Conservation (phyloP, 345 rosid genomes). For the Raphanus raphanistrum region DNA sequence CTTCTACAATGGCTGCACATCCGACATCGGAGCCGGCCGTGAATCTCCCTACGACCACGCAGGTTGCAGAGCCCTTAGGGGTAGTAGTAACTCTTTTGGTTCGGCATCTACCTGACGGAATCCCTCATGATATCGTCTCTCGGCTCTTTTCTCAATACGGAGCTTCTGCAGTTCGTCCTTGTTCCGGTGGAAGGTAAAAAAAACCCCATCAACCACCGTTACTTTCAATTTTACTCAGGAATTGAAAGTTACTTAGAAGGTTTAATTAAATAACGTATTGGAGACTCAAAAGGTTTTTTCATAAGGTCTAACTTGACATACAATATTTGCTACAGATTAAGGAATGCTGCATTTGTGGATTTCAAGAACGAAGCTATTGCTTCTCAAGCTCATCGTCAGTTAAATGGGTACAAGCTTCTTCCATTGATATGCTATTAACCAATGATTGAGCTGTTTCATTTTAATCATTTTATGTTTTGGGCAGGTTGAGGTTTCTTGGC, state of each 20-base stretch:
- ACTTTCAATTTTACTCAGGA: not conserved
- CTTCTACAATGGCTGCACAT: constrained; percentile 26
- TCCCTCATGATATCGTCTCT: constrained; percentile 68
- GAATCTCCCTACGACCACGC: constrained; percentile 36
- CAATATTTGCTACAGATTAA: constrained; percentile 49
- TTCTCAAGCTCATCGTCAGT: constrained; percentile 74
- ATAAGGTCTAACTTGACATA: constrained; percentile 1
- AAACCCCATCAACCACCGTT: too few relatives aligned
- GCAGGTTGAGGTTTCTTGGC: constrained; percentile 91
- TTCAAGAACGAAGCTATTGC: constrained; percentile 71
- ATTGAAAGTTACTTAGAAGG: not conserved
- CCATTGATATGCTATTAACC: not conserved
- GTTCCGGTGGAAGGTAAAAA: constrained; percentile 62
- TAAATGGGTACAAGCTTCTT: constrained; percentile 65
- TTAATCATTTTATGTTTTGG: constrained; percentile 40
- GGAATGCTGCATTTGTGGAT: constrained; percentile 87
- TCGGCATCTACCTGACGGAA: constrained; percentile 82
- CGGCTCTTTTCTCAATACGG: constrained; percentile 84
- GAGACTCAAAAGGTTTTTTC: not conserved
- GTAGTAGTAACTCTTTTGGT: constrained; percentile 50
- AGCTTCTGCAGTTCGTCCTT: constrained; percentile 79
- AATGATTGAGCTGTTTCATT: constrained; percentile 7
- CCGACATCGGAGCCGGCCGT: constrained; percentile 30
- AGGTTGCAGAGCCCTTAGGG: constrained; percentile 24
- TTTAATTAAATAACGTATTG: not conserved